These are phyloP conservation scores for Aspergillus avenaceus DNA, from an alignment of 495 filamentous ascomycete species.

Conservation along the genomic window DNA sequence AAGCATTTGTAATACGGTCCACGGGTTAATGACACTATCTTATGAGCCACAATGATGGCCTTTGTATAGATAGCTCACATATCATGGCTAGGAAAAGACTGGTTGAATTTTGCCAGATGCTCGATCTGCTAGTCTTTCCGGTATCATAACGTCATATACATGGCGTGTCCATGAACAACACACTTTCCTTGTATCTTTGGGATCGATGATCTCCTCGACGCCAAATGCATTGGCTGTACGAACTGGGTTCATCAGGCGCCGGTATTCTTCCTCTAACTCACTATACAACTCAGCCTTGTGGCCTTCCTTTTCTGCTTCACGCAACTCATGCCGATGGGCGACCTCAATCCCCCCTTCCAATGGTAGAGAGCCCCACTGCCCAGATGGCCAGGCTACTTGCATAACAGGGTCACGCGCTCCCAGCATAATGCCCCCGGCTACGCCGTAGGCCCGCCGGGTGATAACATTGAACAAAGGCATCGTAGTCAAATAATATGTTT, in stretches of 20 bases:
- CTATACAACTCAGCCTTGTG: slow-evolving; percentile 46
- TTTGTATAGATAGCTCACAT: no score
- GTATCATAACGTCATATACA: slow-evolving; percentile 49
- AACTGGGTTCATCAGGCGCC: slow-evolving; percentile 58
- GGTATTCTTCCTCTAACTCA: slow-evolving; percentile 56
- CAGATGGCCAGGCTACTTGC: slow-evolving; percentile 60
- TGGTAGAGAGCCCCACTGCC: slow-evolving; percentile 56
- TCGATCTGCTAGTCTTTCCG: slow-evolving; percentile 44
- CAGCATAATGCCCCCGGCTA: slow-evolving; percentile 60
- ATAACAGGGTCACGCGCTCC: slow-evolving; percentile 54
- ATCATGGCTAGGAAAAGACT: slow-evolving; percentile 31
- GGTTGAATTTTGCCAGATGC: slow-evolving; percentile 49
- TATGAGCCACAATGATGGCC: no score
- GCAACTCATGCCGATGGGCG: slow-evolving; percentile 54
- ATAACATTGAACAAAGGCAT: slow-evolving; percentile 58
- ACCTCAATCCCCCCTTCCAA: slow-evolving; percentile 61
- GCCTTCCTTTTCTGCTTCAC: slow-evolving; percentile 46
- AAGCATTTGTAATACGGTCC: no score
- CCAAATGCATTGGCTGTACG: slow-evolving; percentile 62
- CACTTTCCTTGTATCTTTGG: slow-evolving; percentile 50
- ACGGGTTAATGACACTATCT: no score
- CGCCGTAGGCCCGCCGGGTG: slow-evolving; percentile 53
- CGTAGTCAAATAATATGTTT: slow-evolving; percentile 56
- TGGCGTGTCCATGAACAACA: slow-evolving; percentile 51
- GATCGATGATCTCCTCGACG: slow-evolving; percentile 62